These are phyloP conservation scores for Lasiodiplodia citricola DNA, from an alignment of 2,329 filamentous ascomycete species.

Conservation along the genomic window DNA sequence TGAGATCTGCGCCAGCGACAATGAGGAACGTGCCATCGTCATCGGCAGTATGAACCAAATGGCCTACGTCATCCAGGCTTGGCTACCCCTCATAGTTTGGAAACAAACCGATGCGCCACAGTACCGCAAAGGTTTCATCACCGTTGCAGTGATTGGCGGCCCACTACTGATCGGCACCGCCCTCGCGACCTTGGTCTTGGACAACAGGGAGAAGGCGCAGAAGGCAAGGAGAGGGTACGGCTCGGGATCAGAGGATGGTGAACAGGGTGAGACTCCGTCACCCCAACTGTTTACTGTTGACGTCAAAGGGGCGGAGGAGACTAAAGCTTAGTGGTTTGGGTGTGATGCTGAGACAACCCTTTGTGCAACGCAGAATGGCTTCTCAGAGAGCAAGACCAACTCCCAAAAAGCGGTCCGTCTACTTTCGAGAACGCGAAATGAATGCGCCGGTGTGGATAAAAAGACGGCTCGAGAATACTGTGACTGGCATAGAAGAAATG, in stretches of 20 bases:
- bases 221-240: constrained; percentile 4
- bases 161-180: constrained; percentile 57
- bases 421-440: neutral
- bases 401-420: neutral
- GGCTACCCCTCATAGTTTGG: constrained; percentile 71
- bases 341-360: constrained; percentile 5
- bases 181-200: constrained; percentile 51
- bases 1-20: constrained; percentile 61
- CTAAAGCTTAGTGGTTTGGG: neutral
- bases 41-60: constrained; percentile 71
- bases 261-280: constrained; percentile 21
- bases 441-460: neutral
- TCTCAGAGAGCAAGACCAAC: constrained; percentile 1
- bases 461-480: neutral
- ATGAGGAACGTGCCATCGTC: constrained; percentile 71
- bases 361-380: constrained; percentile 14
- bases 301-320: neutral
- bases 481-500: neutral
- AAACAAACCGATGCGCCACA: constrained; percentile 66
- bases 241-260: neutral
- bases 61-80: constrained; percentile 72
- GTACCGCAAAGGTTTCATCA: constrained; percentile 67
- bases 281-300: constrained; percentile 20
- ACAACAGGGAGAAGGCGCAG: constrained; percentile 47
- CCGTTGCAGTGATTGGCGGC: constrained; percentile 56